Conservation (phyloP, 2,329 filamentous ascomycete species). For the Exophiala sideris region DNA sequence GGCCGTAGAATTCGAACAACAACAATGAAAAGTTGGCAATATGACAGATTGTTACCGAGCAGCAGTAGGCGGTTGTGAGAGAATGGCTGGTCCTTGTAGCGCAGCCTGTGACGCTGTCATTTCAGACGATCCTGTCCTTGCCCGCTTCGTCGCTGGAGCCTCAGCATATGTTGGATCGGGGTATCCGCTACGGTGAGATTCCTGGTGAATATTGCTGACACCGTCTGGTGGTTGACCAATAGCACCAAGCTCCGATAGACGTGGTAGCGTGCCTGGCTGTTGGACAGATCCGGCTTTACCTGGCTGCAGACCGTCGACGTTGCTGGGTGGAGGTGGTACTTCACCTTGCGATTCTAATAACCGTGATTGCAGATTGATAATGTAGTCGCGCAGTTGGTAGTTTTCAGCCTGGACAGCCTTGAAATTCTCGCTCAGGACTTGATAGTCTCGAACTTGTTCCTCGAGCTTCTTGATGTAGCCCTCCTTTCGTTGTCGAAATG, state of each 20-base stretch:
- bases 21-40: not conserved
- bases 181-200: constrained; percentile 20
- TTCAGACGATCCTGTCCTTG: constrained; percentile 21
- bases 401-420: constrained; percentile 86
- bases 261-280: constrained; percentile 21
- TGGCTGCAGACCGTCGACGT: constrained; percentile 29
- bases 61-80: constrained; percentile 17
- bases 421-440: constrained; percentile 70
- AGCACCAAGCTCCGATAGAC: constrained; percentile 23
- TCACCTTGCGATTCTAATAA: constrained; percentile 81
- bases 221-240: constrained; percentile 17
- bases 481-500: constrained; percentile 96
- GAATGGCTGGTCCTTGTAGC: constrained; percentile 23
- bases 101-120: constrained; percentile 25
- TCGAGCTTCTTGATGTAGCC: constrained; percentile 97
- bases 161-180: constrained; percentile 25
- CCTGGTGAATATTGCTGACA: constrained; percentile 14
- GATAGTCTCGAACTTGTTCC: constrained; percentile 81
- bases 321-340: constrained; percentile 54
- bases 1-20: not conserved
- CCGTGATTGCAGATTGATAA: constrained; percentile 82
- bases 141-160: constrained; percentile 17
- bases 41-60: constrained; percentile 7
- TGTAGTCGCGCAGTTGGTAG: constrained; percentile 85
- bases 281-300: constrained; percentile 23